Percentiles rank a stretch among this genome's conserved stretches.
phyloP scores from a whole-genome alignment of 148 eudicot genomes.

The Arbutus unedo region DNA sequence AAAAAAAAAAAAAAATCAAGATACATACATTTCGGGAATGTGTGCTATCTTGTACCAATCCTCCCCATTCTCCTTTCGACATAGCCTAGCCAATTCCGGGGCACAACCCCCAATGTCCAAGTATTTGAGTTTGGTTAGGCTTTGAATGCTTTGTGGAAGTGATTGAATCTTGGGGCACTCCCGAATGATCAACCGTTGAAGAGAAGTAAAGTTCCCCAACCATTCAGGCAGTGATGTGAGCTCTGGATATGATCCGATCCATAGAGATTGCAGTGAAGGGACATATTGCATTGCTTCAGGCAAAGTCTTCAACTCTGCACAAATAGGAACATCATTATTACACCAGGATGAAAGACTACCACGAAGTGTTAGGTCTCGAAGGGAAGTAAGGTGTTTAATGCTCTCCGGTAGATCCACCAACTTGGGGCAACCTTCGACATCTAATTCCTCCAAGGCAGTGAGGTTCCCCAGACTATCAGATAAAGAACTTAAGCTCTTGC shows the following conservation, averaged over 20 bases:
- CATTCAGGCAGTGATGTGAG: neutral
- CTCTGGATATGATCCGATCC: neutral
- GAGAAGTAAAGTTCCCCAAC: neutral
- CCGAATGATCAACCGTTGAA: neutral
- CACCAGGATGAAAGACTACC: neutral
- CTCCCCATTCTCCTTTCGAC: neutral
- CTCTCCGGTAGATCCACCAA: neutral
- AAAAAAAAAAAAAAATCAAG: too few relatives aligned
- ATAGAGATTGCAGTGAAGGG: neutral
- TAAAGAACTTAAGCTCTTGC: neutral
- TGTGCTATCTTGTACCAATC: conserved; percentile 18
- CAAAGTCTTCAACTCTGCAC: neutral
- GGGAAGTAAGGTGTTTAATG: neutral
- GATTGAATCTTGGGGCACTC: neutral
- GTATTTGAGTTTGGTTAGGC: conserved; percentile 7
- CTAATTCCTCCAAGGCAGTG: neutral
- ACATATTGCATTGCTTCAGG: neutral
- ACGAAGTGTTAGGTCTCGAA: neutral
- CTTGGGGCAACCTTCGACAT: neutral
- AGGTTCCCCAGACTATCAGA: neutral
- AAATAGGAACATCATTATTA: neutral
- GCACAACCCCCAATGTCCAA: neutral
- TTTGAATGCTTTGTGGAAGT: neutral
- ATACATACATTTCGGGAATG: neutral
- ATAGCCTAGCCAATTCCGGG: conserved; percentile 5